Evolutionary conservation across 2,329 filamentous ascomycete genomes (phyloP).

Genomic region (Nigrograna mackinnonii): DNA sequence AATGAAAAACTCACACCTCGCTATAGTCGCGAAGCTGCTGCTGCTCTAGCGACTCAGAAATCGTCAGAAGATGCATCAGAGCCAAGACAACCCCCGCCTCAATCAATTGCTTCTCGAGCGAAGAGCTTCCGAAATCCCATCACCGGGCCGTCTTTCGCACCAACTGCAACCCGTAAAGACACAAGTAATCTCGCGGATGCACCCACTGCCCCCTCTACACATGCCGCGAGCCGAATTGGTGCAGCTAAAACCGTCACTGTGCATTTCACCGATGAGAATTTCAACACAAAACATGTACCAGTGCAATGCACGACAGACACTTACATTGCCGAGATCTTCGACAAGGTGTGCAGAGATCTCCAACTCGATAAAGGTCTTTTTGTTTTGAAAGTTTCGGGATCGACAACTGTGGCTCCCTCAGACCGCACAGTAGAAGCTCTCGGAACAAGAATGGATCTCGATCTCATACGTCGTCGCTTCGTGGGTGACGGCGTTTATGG

Average conservation of each 20-base stretch:
- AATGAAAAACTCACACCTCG: conserved; percentile 72
- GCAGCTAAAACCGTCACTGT: conserved; percentile 73
- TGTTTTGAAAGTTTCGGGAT: conserved; percentile 76
- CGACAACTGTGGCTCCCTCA: conserved; percentile 73
- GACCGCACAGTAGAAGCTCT: conserved; percentile 81
- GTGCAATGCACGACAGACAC: conserved; percentile 80
- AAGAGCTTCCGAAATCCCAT: conserved; percentile 55
- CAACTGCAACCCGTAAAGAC: conserved; percentile 51
- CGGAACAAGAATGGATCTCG: conserved; percentile 73
- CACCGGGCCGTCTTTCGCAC: conserved; percentile 52
- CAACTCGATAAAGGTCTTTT: conserved; percentile 79
- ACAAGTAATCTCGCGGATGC: conserved; percentile 48
- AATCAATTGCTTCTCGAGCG: conserved; percentile 39
- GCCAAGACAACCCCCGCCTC: conserved; percentile 21
- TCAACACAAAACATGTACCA: conserved; percentile 71
- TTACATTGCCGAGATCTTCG: conserved; percentile 80
- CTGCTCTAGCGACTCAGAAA: conserved; percentile 24
- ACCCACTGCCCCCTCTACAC: conserved; percentile 45
- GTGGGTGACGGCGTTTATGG: conserved; percentile 73
- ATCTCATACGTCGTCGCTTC: conserved; percentile 75
- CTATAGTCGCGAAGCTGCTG: conserved; percentile 59
- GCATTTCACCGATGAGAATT: conserved; percentile 71
- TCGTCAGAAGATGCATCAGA: conserved; percentile 26
- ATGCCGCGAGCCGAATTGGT: conserved; percentile 61
- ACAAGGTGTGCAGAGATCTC: conserved; percentile 75